These are phyloP conservation scores for Sarocladium kiliense DNA, from an alignment of 2,329 filamentous ascomycete species.

Conservation along the genomic window DNA sequence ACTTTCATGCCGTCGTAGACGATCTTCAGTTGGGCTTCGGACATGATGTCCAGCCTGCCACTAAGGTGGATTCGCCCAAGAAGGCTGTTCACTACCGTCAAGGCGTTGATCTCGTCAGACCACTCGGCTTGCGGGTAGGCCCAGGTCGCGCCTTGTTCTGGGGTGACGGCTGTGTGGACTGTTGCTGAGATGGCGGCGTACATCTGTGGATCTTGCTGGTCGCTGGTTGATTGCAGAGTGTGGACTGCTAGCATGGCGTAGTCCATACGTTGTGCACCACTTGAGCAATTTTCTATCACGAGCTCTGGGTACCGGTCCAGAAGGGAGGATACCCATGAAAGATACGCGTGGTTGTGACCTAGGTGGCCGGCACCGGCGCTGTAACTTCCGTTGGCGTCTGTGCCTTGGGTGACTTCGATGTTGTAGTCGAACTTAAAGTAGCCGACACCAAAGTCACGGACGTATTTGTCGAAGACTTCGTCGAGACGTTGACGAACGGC, in stretches of 20 bases:
- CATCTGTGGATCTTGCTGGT: constrained; percentile 26
- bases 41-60: constrained; percentile 22
- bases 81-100: constrained; percentile 28
- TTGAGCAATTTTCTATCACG: constrained; percentile 31
- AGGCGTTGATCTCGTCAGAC: constrained; percentile 26
- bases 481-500: constrained; percentile 20
- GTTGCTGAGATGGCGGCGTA: constrained; percentile 27
- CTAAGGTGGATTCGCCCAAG: constrained; percentile 27
- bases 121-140: constrained; percentile 28
- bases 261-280: constrained; percentile 29
- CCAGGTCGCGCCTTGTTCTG: constrained; percentile 29
- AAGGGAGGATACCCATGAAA: constrained; percentile 23
- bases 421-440: constrained; percentile 34
- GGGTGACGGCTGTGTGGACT: constrained; percentile 26
- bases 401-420: constrained; percentile 28
- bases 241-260: constrained; percentile 27
- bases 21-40: constrained; percentile 17
- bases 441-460: constrained; percentile 21
- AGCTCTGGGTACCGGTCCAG: constrained; percentile 21
- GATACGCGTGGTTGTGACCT: constrained; percentile 26
- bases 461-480: constrained; percentile 18
- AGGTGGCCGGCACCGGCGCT: constrained; percentile 21
- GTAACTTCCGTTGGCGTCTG: constrained; percentile 17
- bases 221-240: constrained; percentile 27
- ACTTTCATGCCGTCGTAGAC: constrained; percentile 24